Evolutionary conservation across 2,329 filamentous ascomycete genomes (phyloP).

Genomic region (Clarireedia sp.): DNA sequence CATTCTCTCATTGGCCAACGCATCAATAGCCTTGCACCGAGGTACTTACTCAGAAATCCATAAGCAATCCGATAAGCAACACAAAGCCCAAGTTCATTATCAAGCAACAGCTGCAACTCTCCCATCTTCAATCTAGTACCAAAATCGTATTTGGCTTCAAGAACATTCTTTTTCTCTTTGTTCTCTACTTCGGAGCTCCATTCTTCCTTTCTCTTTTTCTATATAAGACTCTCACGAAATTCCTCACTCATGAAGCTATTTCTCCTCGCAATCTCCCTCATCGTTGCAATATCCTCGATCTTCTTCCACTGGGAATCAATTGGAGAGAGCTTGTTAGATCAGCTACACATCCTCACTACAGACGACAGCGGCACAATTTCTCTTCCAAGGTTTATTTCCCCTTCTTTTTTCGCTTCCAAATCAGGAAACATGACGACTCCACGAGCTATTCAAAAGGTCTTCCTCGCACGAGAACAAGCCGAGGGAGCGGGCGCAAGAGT

Average conservation of each 20-base stretch:
- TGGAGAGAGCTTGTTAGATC: conserved; percentile 11
- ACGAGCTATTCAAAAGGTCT: conserved; percentile 72
- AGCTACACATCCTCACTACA: conserved; percentile 14
- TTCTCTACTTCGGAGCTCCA: neutral
- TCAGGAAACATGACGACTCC: conserved; percentile 53
- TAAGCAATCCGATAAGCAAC: conserved; percentile 9
- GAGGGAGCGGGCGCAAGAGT: conserved; percentile 86
- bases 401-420: conserved; percentile 17
- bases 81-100: conserved; percentile 6
- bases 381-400: conserved; percentile 16
- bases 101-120: neutral
- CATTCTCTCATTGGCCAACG: neutral
- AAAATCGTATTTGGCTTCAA: neutral
- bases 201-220: neutral
- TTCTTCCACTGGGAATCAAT: conserved; percentile 21
- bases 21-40: neutral
- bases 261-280: conserved; percentile 22
- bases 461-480: conserved; percentile 75
- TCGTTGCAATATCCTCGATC: conserved; percentile 23
- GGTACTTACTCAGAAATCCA: conserved; percentile 5
- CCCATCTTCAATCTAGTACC: neutral
- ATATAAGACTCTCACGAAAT: neutral
- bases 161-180: neutral
- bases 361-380: conserved; percentile 9
- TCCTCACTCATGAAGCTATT: conserved; percentile 23